phyloP scores from a whole-genome alignment of 371 early-diverging fungal genomes.

The Haplosporangium sp. region DNA sequence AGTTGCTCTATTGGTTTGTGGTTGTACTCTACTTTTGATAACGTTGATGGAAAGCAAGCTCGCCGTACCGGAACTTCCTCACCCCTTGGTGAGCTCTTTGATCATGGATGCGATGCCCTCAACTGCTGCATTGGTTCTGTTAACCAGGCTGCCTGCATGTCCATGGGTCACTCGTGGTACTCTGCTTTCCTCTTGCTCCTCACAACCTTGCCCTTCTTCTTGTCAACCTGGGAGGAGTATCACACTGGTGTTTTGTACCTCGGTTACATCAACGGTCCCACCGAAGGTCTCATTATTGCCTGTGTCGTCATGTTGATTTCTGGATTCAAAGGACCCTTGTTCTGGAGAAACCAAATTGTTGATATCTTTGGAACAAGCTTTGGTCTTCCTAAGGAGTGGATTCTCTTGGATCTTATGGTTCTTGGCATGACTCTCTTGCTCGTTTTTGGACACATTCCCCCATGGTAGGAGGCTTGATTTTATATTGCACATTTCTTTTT shows the following conservation, averaged over 20 bases:
- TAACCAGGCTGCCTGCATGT: constrained; percentile 86
- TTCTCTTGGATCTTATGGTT: constrained; percentile 66
- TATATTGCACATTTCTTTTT: too few species aligned
- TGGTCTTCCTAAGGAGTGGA: constrained; percentile 59
- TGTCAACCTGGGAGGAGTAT: constrained; percentile 96
- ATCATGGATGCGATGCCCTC: constrained; percentile 93
- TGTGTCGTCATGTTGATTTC: constrained; percentile 78
- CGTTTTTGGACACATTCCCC: constrained; percentile 76
- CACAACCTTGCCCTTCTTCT: constrained; percentile 87
- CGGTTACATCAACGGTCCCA: constrained; percentile 95
- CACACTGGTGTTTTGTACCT: constrained; percentile 94
- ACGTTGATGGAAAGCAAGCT: constrained; percentile 99
- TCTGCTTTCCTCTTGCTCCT: constrained; percentile 72
- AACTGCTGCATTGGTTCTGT: constrained; percentile 88
- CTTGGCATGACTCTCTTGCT: constrained; percentile 69
- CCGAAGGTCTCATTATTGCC: constrained; percentile 91
- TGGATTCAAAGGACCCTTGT: constrained; percentile 65
- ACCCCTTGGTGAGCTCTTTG: constrained; percentile 97
- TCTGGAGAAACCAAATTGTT: constrained; percentile 45
- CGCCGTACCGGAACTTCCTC: constrained; percentile 92
- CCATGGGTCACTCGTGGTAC: constrained; percentile 80
- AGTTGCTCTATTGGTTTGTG: constrained; percentile 91
- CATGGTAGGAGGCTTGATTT: constrained; percentile 60
- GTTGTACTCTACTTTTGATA: constrained; percentile 97
- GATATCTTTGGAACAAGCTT: constrained; percentile 49